Evolutionary conservation across 371 early-diverging fungal genomes (phyloP).

Genomic region (Zychaea mexicana): DNA sequence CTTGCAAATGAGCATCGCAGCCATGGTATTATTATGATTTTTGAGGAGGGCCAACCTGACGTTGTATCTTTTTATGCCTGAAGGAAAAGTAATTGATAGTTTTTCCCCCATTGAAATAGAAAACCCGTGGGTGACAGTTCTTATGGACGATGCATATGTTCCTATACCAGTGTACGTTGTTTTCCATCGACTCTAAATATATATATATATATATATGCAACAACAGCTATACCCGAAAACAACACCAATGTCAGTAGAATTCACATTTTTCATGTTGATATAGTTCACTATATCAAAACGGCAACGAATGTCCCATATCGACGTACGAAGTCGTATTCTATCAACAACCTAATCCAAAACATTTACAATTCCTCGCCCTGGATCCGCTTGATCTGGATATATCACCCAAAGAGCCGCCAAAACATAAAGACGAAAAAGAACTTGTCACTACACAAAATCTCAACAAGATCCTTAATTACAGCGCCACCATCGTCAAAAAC

Average conservation of each 20-base stretch:
- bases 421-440: slow-evolving; percentile 6
- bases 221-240: too few species aligned
- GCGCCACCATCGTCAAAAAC: neutral
- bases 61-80: too few species aligned
- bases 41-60: too few species aligned
- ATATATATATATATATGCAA: neutral
- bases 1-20: neutral
- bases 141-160: slow-evolving; percentile 28
- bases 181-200: neutral
- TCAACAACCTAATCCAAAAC: slow-evolving; percentile 63
- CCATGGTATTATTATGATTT: too few species aligned
- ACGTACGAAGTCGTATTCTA: slow-evolving; percentile 59
- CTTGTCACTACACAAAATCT: slow-evolving; percentile 16
- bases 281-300: slow-evolving; percentile 10
- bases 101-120: too few species aligned
- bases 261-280: neutral
- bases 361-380: slow-evolving; percentile 72
- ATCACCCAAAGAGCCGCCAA: slow-evolving; percentile 34
- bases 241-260: neutral
- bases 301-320: neutral
- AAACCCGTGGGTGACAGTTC: slow-evolving; percentile 33
- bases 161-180: slow-evolving; percentile 32
- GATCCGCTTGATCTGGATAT: slow-evolving; percentile 75
- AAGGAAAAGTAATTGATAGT: too few species aligned
- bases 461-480: slow-evolving; percentile 21